These are phyloP conservation scores for Paramecium biaurelia DNA, from an alignment of 73 alveolate species.

Conservation along the genomic window DNA sequence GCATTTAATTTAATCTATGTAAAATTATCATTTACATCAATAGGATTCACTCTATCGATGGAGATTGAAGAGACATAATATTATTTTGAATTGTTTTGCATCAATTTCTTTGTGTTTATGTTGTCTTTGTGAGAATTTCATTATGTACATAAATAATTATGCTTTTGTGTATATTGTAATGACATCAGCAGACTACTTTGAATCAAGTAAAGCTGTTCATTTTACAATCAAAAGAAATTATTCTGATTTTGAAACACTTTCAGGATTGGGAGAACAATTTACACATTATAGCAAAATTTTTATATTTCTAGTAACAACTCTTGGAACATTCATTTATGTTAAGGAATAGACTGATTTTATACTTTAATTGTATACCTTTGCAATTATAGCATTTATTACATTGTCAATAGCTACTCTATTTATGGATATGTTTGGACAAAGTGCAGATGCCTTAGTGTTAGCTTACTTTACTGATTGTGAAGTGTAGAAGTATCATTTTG, in stretches of 20 bases:
- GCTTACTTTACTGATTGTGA: conserved; percentile 47
- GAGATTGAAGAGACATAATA: neutral
- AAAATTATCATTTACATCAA: neutral
- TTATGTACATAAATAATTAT: conserved; percentile 35
- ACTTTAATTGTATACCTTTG: neutral
- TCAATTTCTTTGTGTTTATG: neutral
- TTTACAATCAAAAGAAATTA: neutral
- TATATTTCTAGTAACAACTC: neutral
- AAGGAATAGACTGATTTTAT: neutral
- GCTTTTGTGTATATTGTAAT: conserved; percentile 39
- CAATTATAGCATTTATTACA: neutral
- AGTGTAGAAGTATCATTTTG: conserved; percentile 41
- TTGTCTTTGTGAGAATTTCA: conserved; percentile 43
- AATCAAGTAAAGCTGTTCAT: conserved; percentile 11
- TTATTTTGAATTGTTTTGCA: conserved; percentile 5
- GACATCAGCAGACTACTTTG: conserved; percentile 37
- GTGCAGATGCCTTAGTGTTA: conserved; percentile 32
- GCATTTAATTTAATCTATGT: conserved; percentile 8
- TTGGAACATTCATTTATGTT: neutral
- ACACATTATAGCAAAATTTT: conserved; percentile 33
- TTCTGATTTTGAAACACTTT: neutral
- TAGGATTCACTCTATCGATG: neutral
- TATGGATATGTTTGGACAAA: conserved; percentile 50
- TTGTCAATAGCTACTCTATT: conserved; percentile 42
- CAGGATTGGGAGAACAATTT: conserved; percentile 32